Evolutionary conservation across 2,329 filamentous ascomycete genomes (phyloP), one percentile per base, ranked within the genome.

Genomic region (Colletotrichum siamense): DNA sequence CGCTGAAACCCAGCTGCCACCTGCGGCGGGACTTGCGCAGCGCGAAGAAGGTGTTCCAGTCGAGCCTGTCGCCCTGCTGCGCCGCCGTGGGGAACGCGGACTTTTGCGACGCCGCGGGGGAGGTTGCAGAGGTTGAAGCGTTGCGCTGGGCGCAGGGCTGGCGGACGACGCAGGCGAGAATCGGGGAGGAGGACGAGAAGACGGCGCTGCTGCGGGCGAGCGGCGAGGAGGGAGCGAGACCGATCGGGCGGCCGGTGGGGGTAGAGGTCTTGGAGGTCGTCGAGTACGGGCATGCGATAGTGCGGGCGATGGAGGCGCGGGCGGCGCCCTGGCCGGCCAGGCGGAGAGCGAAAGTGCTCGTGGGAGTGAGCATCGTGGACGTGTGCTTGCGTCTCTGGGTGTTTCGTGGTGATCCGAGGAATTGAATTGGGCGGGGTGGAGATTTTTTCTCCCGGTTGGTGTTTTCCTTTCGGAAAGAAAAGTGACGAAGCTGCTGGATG

Each of bases 11-110:
- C 49, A 98, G 91, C 83, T 96, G 95, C 88, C 96, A 94, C 81
- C 95, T 92, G 77, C 96, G 94, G 72, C 96, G 95, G 76, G 93
- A 94, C 81, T 95, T 94, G 82, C 96, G 95, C 76, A 99, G 93
- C 83, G 92, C 92, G 89, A 99, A 98, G 89, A 98, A 99, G 69
- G 92, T 93, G 87, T 98, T 94, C 96, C 96, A 99, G 86, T 95
- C 92, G 57, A 96, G 91, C n/a, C 85, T 82, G 44, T 80, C 67
- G 68, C 70, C 69, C 71, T 72, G 61, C 72, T 73, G 61, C 22
- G 66, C 73, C 9, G 76, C 28, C 52, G 76, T 69, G 79, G 80
- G 64, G 36, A 63, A 62, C 57, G 80, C 13, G 49, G 64, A 57
- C 66, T 34, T 63, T 73, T 73, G 73, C 64, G 69, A 76, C 65